Base-by-base conservation (phyloP, 257 asterid genomes). In the Primulina huaijiensis region DNA sequence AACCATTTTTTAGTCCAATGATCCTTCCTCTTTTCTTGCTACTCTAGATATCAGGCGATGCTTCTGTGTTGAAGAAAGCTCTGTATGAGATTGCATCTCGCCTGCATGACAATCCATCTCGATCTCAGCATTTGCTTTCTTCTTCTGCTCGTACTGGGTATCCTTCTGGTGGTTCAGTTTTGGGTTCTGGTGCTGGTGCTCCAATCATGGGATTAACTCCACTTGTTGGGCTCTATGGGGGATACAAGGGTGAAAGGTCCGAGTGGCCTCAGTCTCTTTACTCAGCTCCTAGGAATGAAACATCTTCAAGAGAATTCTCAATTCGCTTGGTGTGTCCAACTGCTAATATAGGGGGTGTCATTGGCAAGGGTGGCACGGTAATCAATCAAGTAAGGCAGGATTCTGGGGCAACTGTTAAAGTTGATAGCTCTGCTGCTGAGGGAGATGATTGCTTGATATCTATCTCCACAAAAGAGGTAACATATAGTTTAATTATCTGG, bases 311-410 rank as follows among this genome's bases (percentile, higher is more conserved):
- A 79, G 96, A 93, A 74, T 89, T 93, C 81, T 81, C 88, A 56
- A 88, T 90, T 68, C 88, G 96, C 69, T 72, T 93, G 79, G 81
- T 90, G 37, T 89, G 97, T 66, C 91, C 92, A 25, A 86, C 87
- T 74, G 89, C 89, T 53, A 89, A 89, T 81, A 83, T 93, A 68
- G 98, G 97, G 46, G 95, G 96, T 69, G 96, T 93, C 69, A 93
- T 90, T 65, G 99, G 99, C 70, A 93, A 93, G 82, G 96, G 94
- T 71, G 99, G 99, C 63, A 68, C 68, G 19, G 78, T 89, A 64
- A 93, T 90, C 37, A 93, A 89, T 82, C 97, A 93, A 82, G 91
- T 90, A 64, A 86, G 99, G 81, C 97, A 93, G 76, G 97, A 90
- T 65, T 93, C 99, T 38, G 84, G 91, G 69, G 96, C 99, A 33